Evolutionary conservation across 176 grass and related monocot genomes (phyloP).

Genomic region (Zea mays): DNA sequence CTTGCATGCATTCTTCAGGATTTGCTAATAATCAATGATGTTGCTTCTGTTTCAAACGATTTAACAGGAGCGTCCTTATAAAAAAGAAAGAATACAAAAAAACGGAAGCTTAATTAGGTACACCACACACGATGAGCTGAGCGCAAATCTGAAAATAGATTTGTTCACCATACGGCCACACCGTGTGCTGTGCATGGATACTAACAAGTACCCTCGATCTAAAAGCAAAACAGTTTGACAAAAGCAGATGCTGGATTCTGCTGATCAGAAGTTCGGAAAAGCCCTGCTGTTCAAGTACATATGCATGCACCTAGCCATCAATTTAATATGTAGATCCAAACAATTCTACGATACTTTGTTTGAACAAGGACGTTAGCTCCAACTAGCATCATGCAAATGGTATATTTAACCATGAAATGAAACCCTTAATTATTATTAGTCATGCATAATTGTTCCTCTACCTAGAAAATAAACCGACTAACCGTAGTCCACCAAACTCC

Average conservation of each 20-base stretch:
- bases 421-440: background rate
- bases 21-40: background rate
- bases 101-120: background rate
- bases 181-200: slow-evolving; percentile 6
- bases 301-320: background rate
- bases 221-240: slow-evolving; percentile 21
- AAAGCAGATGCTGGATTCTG: background rate
- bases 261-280: background rate
- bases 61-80: background rate
- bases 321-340: slow-evolving; percentile 1
- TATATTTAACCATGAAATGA: background rate
- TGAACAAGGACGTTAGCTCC: background rate
- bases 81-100: background rate
- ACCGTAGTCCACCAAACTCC: slow-evolving; percentile 25
- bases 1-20: background rate
- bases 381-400: background rate
- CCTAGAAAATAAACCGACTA: slow-evolving; percentile 23
- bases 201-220: background rate
- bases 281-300: slow-evolving; percentile 20
- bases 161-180: background rate
- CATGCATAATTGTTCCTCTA: slow-evolving; percentile 12
- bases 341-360: background rate
- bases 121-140: background rate
- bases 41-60: background rate
- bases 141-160: background rate